These are phyloP conservation scores for Astrothelium subdiscretum DNA, from an alignment of 495 filamentous ascomycete species.

Conservation along the genomic window DNA sequence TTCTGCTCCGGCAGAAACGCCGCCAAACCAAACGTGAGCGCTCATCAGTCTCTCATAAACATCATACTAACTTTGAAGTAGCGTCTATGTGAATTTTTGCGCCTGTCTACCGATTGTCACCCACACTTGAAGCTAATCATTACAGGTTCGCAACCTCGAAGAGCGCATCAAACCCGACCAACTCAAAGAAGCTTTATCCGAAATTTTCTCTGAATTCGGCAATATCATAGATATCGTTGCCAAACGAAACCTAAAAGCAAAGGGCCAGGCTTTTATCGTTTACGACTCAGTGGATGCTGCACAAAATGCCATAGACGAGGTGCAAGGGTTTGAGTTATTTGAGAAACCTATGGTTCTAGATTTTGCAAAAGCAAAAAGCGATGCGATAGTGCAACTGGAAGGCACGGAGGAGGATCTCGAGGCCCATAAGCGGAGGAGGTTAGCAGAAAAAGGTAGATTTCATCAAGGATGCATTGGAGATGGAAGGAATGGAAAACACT, in stretches of 20 bases:
- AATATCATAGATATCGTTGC: slow-evolving; percentile 83
- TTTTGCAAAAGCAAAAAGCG: slow-evolving; percentile 74
- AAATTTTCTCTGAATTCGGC: slow-evolving; percentile 87
- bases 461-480: background rate
- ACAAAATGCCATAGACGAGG: slow-evolving; percentile 67
- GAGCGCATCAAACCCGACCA: slow-evolving; percentile 77
- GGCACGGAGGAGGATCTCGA: slow-evolving; percentile 77
- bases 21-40: background rate
- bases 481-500: background rate
- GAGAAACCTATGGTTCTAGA: slow-evolving; percentile 85
- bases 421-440: slow-evolving; percentile 67
- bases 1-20: background rate
- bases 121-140: background rate
- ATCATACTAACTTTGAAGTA: background rate
- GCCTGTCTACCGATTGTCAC: background rate
- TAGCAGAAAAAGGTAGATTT: slow-evolving; percentile 76
- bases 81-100: background rate
- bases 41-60: background rate
- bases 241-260: slow-evolving; percentile 82
- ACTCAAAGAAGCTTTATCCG: slow-evolving; percentile 59
- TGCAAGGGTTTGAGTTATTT: slow-evolving; percentile 90
- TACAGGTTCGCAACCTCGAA: slow-evolving; percentile 55
- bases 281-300: slow-evolving; percentile 72
- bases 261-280: slow-evolving; percentile 94
- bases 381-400: slow-evolving; percentile 67